Conservation (phyloP, 345 rosid genomes). For the Hypericum androsaemum region DNA sequence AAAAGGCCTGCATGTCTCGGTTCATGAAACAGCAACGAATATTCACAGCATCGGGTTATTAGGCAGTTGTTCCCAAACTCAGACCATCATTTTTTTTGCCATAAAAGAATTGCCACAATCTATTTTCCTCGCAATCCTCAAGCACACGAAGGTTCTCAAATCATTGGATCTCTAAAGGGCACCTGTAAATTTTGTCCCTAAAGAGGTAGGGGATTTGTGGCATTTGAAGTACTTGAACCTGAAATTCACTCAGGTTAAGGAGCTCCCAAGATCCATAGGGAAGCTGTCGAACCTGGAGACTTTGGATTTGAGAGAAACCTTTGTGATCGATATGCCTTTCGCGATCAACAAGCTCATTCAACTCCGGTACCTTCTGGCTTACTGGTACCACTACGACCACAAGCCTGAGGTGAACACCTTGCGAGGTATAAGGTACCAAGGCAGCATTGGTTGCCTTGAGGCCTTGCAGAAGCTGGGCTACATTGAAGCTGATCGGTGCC, state of each 20-base stretch:
- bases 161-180: neutral
- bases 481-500: too few relatives aligned
- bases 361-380: too few relatives aligned
- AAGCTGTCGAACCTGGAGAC: slow-evolving; percentile 2
- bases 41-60: too few relatives aligned
- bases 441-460: too few relatives aligned
- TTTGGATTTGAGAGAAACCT: neutral
- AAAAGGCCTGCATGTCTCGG: neutral
- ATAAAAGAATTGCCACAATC: neutral
- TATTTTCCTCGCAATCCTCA: neutral
- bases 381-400: too few relatives aligned
- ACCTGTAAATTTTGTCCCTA: neutral
- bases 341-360: too few relatives aligned
- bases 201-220: neutral
- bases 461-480: too few relatives aligned
- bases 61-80: neutral
- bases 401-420: too few relatives aligned
- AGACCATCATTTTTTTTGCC: neutral
- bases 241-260: neutral
- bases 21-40: neutral
- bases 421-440: too few relatives aligned
- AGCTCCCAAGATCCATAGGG: slow-evolving; percentile 3
- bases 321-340: neutral
- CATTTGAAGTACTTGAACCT: slow-evolving; percentile 3
- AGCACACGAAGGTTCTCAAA: neutral